Percentiles rank a stretch among this genome's conserved stretches.
Evolutionary conservation across 306 rosid genomes (phyloP).

Genomic region (Sphenostylis stenocarpa): DNA sequence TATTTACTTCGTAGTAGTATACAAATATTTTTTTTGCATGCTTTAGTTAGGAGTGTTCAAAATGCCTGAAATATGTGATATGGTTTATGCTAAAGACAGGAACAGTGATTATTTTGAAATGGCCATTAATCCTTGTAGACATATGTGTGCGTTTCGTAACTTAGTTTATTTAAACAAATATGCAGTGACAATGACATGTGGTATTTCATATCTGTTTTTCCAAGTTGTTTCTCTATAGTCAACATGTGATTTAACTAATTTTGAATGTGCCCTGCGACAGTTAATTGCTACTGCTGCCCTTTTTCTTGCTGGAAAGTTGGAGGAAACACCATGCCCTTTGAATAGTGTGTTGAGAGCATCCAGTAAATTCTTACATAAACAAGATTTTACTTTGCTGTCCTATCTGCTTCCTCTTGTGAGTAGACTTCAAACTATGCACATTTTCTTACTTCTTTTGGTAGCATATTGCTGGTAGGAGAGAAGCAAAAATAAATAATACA

Average conservation of each 20-base stretch:
- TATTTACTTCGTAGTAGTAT: neutral
- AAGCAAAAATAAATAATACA: neutral
- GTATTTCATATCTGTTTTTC: neutral
- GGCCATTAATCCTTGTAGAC: neutral
- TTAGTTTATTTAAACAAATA: neutral
- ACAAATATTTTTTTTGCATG: no score
- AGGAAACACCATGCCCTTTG: constrained; percentile 74
- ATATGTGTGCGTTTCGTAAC: neutral
- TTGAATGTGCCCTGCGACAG: constrained; percentile 36
- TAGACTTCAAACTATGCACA: neutral
- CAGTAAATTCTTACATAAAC: constrained; percentile 60
- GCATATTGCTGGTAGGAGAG: neutral
- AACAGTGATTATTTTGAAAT: neutral
- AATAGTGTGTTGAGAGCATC: constrained; percentile 61
- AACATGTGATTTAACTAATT: neutral
- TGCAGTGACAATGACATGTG: neutral
- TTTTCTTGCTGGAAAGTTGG: constrained; percentile 77
- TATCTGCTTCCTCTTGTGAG: constrained; percentile 68
- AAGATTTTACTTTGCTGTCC: constrained; percentile 53
- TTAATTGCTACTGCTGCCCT: constrained; percentile 75
- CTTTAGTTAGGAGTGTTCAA: neutral
- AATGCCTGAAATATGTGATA: neutral
- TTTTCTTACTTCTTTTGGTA: neutral
- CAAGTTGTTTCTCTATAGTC: neutral
- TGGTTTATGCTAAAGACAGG: neutral